These are phyloP conservation scores for Cystobasidiaceae sp. DNA, from an alignment of 1,284 basidiomycete species.

Conservation along the genomic window DNA sequence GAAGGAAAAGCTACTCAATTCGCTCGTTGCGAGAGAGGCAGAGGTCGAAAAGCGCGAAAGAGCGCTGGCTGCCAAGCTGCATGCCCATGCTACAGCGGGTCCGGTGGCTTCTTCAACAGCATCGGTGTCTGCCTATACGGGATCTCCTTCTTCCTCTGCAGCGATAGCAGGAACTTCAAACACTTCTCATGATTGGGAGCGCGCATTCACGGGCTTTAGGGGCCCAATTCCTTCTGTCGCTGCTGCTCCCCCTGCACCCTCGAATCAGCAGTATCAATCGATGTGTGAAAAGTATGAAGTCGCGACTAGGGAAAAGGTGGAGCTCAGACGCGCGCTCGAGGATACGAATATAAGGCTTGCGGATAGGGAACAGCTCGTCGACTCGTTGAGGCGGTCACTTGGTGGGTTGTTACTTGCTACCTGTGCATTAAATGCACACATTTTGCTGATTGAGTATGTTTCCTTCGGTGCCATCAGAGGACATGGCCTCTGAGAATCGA, in stretches of 20 bases:
- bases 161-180: no score
- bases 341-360: not conserved
- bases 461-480: not conserved
- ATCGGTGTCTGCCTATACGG: no score
- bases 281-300: not conserved
- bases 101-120: no score
- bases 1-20: constrained; percentile 21
- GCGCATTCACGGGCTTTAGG: no score
- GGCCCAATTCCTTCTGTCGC: no score
- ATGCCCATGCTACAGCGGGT: not conserved
- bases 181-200: no score
- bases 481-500: constrained; percentile 18
- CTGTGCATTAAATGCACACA: no score
- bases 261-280: no score
- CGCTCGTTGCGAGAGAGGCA: constrained; percentile 3
- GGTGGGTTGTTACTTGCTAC: not conserved
- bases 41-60: not conserved
- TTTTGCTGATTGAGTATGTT: not conserved
- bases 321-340: not conserved
- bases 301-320: not conserved
- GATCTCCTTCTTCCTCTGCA: no score
- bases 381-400: not conserved
- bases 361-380: not conserved
- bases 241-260: no score
- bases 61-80: not conserved